These are phyloP conservation scores for Talaromyces piceae DNA, from an alignment of 2,329 filamentous ascomycete genomes.

Conservation along the genomic window DNA sequence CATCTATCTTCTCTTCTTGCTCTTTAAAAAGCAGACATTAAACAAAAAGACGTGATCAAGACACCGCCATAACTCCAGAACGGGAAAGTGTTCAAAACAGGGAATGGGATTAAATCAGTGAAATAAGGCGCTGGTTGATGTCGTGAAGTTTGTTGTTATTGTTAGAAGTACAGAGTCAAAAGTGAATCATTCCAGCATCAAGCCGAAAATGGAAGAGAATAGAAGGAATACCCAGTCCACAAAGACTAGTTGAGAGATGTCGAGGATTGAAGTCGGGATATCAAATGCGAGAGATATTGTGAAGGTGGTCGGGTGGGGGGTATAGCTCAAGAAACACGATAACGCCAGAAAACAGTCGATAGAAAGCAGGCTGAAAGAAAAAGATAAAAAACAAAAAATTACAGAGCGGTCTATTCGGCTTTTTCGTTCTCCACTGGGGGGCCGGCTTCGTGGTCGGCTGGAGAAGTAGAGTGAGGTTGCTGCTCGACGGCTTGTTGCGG, in stretches of 20 bases:
- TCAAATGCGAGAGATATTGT: background rate
- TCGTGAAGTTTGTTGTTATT: too few species aligned
- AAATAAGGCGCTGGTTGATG: background rate
- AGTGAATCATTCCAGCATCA: background rate
- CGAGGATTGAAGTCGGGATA: background rate
- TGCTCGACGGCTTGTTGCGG: conserved; percentile 25
- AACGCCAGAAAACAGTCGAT: background rate
- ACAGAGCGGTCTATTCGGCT: conserved; percentile 4
- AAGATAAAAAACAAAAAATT: background rate
- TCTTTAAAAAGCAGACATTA: too few species aligned
- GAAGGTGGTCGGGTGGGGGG: background rate
- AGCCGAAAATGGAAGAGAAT: background rate
- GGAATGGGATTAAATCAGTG: background rate
- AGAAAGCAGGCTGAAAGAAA: background rate
- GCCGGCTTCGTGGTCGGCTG: conserved; percentile 4
- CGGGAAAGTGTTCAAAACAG: too few species aligned
- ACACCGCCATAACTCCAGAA: background rate
- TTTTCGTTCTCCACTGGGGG: conserved; percentile 9
- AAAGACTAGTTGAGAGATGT: background rate
- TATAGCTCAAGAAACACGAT: background rate
- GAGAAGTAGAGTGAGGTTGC: too few species aligned
- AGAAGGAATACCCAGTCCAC: background rate
- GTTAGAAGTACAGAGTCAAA: background rate
- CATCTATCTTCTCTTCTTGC: too few species aligned
- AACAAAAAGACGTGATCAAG: background rate